Evolutionary conservation across 805 yeast genomes (phyloP).

Genomic region (Priceomyces haplophilus): DNA sequence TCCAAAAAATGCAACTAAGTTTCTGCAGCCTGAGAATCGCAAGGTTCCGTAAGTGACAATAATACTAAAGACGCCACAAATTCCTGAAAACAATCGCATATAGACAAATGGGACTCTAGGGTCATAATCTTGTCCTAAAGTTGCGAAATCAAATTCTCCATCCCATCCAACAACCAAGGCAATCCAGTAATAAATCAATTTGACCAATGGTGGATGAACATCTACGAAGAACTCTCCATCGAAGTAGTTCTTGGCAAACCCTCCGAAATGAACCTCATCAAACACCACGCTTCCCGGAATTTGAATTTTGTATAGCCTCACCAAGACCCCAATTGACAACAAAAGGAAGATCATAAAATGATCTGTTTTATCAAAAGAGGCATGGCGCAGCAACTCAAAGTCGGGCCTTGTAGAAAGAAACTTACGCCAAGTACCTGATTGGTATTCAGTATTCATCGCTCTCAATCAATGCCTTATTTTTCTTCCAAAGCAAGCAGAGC

Average conservation of each 20-base stretch:
- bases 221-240: constrained; percentile 64
- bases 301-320: constrained; percentile 32
- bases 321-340: constrained; percentile 20
- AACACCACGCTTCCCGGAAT: constrained; percentile 43
- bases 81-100: constrained; percentile 56
- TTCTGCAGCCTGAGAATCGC: constrained; percentile 53
- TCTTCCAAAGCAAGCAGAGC: background rate
- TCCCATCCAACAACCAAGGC: constrained; percentile 53
- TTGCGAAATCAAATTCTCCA: constrained; percentile 35
- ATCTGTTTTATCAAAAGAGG: constrained; percentile 16
- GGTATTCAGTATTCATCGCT: constrained; percentile 21
- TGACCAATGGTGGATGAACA: constrained; percentile 70
- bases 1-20: constrained; percentile 49
- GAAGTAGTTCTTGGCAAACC: constrained; percentile 43
- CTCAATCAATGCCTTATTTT: background rate
- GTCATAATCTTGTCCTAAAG: constrained; percentile 42
- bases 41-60: constrained; percentile 54
- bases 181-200: constrained; percentile 54
- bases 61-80: constrained; percentile 52
- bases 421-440: constrained; percentile 28
- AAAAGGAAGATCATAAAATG: constrained; percentile 18
- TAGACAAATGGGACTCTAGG: constrained; percentile 44
- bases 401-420: constrained; percentile 24
- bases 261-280: constrained; percentile 46
- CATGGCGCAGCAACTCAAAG: constrained; percentile 12